Evolutionary conservation across 75 land plant species (phyloP).

Genomic region (Selaginella moellendorffii): DNA sequence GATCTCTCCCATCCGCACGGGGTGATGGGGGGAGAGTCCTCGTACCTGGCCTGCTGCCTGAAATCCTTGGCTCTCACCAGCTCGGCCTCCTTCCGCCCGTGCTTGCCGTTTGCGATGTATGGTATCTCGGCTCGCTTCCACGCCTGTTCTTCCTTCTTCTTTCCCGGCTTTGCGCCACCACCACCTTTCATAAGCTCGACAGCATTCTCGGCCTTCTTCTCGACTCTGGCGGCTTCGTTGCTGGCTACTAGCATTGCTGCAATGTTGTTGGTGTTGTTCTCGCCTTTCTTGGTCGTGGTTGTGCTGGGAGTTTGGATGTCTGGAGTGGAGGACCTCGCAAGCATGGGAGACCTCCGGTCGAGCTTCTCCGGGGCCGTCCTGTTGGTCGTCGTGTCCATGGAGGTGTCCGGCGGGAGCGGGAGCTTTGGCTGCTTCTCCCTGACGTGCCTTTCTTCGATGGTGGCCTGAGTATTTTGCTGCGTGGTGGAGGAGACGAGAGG

Average conservation of each 20-base stretch:
- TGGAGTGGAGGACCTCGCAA: not conserved
- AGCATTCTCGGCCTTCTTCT: not conserved
- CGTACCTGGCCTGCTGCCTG: not conserved
- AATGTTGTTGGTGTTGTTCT: no score
- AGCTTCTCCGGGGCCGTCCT: not conserved
- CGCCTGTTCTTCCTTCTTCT: slow-evolving; percentile 2
- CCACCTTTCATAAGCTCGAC: not conserved
- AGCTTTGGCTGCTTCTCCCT: not conserved
- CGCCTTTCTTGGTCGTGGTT: no score
- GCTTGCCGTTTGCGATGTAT: no score
- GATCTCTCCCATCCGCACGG: slow-evolving; percentile 5
- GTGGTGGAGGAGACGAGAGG: slow-evolving; percentile 18
- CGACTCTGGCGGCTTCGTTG: not conserved
- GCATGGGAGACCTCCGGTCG: not conserved
- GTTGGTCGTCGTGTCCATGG: not conserved
- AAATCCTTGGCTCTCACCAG: not conserved
- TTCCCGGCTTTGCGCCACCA: not conserved
- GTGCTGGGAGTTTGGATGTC: no score
- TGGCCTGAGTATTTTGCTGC: not conserved
- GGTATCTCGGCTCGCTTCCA: no score
- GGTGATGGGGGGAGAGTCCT: slow-evolving; percentile 6
- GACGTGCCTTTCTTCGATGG: not conserved
- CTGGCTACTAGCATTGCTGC: no score
- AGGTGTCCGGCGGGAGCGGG: not conserved
- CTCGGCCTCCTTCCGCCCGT: not conserved